Evolutionary conservation across 139 green algal genomes (phyloP).

Genomic region (Tetraselmis chui): DNA sequence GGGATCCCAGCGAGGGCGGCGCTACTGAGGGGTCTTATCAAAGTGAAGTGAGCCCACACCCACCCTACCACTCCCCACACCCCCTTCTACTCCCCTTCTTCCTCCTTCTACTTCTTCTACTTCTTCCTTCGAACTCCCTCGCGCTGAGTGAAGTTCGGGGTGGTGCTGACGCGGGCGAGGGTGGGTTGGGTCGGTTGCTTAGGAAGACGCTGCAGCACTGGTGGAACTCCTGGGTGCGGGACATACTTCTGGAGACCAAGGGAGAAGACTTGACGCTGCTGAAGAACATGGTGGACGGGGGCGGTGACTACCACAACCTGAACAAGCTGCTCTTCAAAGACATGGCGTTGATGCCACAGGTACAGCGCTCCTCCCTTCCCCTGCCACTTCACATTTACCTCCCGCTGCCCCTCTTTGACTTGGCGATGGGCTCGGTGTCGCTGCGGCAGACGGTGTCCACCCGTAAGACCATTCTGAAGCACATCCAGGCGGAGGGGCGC

Average conservation of each 20-base stretch:
- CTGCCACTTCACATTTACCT: neutral
- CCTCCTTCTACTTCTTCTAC: too few species aligned
- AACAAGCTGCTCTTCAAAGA: slow-evolving; percentile 56
- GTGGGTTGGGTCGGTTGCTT: too few species aligned
- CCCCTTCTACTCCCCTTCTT: too few species aligned
- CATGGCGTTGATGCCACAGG: slow-evolving; percentile 29
- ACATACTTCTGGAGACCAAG: slow-evolving; percentile 36
- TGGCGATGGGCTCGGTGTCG: too few species aligned
- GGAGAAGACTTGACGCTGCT: slow-evolving; percentile 45
- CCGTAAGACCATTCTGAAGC: slow-evolving; percentile 26
- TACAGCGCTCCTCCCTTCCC: neutral
- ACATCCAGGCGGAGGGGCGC: slow-evolving; percentile 31
- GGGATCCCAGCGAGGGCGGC: neutral
- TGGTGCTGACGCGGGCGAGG: too few species aligned
- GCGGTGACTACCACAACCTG: slow-evolving; percentile 48
- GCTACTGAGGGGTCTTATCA: neutral
- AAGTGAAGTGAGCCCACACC: neutral
- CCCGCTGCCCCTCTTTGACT: neutral
- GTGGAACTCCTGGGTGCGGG: slow-evolving; percentile 10
- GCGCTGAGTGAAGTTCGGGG: too few species aligned
- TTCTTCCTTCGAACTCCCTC: too few species aligned
- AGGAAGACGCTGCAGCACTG: neutral
- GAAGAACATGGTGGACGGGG: slow-evolving; percentile 46
- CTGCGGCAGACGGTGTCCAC: neutral
- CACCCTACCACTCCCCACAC: too few species aligned